A percentile compares a stretch with the other conserved stretches of the same genome.
Evolutionary conservation across 2,329 filamentous ascomycete genomes (phyloP).

Genomic region (Myriosclerotinia duriaeana): DNA sequence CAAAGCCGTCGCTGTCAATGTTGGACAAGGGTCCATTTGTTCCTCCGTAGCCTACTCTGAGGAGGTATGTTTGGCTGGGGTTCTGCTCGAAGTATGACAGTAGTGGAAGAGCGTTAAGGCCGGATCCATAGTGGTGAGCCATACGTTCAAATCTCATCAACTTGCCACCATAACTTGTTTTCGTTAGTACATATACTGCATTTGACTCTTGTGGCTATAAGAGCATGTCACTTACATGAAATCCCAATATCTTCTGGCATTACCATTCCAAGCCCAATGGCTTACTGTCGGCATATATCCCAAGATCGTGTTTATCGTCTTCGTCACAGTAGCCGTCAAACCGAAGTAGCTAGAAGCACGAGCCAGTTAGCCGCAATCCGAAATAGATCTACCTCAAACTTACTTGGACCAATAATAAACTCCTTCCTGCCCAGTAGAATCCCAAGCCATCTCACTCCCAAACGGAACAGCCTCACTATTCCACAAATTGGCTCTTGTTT

Average conservation of each 20-base stretch:
- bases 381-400: not conserved
- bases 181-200: not conserved
- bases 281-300: constrained; percentile 58
- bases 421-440: constrained; percentile 61
- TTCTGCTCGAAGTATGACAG: constrained; percentile 52
- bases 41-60: constrained; percentile 56
- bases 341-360: constrained; percentile 47
- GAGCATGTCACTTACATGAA: constrained; percentile 44
- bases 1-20: constrained; percentile 56
- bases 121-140: constrained; percentile 62
- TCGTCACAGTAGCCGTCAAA: constrained; percentile 46
- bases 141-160: constrained; percentile 47
- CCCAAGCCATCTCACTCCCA: constrained; percentile 63
- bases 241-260: constrained; percentile 48
- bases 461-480: constrained; percentile 53
- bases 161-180: constrained; percentile 36
- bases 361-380: not conserved
- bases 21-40: constrained; percentile 54
- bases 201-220: not conserved
- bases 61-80: constrained; percentile 49
- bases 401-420: constrained; percentile 56
- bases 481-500: constrained; percentile 51
- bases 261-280: constrained; percentile 64
- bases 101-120: constrained; percentile 56
- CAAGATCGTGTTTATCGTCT: constrained; percentile 55